Evolutionary conservation across 768 basidiomycete genomes (phyloP).

Genomic region (Panaeolus cyanescens): DNA sequence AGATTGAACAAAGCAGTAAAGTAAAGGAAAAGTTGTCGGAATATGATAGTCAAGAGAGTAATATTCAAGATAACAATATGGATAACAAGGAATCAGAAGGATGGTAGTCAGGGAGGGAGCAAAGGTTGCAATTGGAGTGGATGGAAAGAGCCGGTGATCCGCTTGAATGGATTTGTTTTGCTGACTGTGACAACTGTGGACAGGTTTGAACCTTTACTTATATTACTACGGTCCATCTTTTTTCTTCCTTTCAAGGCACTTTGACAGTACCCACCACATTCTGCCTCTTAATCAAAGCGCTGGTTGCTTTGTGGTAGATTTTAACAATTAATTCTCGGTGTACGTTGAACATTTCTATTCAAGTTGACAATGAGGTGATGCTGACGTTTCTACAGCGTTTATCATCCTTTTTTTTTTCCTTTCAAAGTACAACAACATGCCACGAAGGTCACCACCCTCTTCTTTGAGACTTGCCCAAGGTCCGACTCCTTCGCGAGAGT

Average conservation of each 20-base stretch:
- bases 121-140: neutral
- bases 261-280: constrained; percentile 7
- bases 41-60: too few relatives aligned
- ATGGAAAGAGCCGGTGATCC: constrained; percentile 2
- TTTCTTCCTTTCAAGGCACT: constrained; percentile 7
- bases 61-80: too few relatives aligned
- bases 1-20: neutral
- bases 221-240: constrained; percentile 6
- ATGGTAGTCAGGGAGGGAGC: neutral
- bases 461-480: constrained; percentile 63
- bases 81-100: neutral
- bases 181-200: neutral
- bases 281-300: constrained; percentile 13
- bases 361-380: constrained; percentile 11
- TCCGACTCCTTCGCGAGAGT: constrained; percentile 61
- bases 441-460: constrained; percentile 68
- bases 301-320: constrained; percentile 17
- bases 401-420: neutral
- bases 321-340: constrained; percentile 6
- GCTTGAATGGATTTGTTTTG: neutral
- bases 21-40: neutral
- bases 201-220: neutral
- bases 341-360: constrained; percentile 4
- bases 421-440: constrained; percentile 40
- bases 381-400: neutral